Conservation (phyloP, 495 filamentous ascomycete genomes). For the Cryomyces minteri region DNA sequence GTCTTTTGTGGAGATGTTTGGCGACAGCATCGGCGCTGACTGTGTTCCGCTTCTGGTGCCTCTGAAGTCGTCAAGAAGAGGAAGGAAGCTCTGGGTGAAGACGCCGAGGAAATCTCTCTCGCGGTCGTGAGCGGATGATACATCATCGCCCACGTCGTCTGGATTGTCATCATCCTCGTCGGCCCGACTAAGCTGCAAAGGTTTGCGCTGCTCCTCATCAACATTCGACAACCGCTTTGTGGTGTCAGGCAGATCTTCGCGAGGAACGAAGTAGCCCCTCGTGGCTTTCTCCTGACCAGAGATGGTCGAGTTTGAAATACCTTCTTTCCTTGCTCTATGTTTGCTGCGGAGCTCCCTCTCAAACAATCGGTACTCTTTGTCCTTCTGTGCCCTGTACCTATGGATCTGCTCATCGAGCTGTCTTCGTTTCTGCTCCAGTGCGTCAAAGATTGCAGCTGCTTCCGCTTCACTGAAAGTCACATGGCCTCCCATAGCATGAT, state of each 20-base stretch:
- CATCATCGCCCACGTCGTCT: neutral
- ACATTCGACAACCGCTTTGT: neutral
- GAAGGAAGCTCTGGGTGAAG: constrained; percentile 8
- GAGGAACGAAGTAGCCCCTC: neutral
- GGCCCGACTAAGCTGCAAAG: neutral
- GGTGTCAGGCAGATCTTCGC: neutral
- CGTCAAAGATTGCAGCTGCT: neutral
- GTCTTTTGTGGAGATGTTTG: too few relatives aligned
- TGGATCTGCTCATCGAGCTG: constrained; percentile 11
- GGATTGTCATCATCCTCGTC: neutral
- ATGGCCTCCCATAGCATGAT: too few relatives aligned
- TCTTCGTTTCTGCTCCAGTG: constrained; percentile 9
- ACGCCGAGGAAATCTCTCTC: constrained; percentile 8
- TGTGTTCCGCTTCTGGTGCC: too few relatives aligned
- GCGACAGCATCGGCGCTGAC: too few relatives aligned
- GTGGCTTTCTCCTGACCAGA: neutral
- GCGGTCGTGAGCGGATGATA: neutral
- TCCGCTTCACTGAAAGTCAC: too few relatives aligned
- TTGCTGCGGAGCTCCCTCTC: constrained; percentile 5
- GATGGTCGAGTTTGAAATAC: neutral
- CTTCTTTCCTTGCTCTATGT: neutral
- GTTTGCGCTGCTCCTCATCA: neutral
- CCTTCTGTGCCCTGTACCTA: constrained; percentile 9
- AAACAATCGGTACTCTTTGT: constrained; percentile 8
- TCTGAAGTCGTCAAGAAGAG: constrained; percentile 1